Evolutionary conservation across 306 rosid genomes (phyloP).

Genomic region (Dalbergia cultrata): DNA sequence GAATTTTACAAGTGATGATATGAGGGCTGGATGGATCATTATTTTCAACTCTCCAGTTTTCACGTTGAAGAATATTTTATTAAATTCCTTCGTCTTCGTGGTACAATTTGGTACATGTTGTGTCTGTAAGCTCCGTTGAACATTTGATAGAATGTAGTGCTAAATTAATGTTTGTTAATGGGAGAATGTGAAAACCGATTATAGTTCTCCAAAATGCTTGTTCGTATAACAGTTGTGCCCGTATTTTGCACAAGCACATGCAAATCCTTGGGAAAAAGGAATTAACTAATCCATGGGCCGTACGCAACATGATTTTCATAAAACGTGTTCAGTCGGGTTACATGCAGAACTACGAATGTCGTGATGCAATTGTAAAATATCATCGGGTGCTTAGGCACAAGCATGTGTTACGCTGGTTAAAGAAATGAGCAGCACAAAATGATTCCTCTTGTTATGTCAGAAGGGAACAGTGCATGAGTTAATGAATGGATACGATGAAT

Average conservation of each 20-base stretch:
- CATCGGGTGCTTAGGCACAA: not conserved
- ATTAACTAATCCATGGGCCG: not conserved
- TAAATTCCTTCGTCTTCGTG: not conserved
- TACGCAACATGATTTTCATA: no score
- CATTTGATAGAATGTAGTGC: conserved; percentile 1
- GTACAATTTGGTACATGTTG: not conserved
- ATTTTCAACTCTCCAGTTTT: not conserved
- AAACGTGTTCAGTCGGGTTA: no score
- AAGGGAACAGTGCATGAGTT: not conserved
- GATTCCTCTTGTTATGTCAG: not conserved
- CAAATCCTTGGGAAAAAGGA: not conserved
- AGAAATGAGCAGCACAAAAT: no score
- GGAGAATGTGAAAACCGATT: not conserved
- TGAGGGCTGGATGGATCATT: not conserved
- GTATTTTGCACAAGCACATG: not conserved
- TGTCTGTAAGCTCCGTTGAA: not conserved
- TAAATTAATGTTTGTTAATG: not conserved
- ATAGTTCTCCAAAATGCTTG: not conserved
- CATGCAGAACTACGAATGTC: no score
- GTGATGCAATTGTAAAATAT: not conserved
- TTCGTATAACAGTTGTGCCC: not conserved
- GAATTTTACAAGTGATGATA: conserved; percentile 92
- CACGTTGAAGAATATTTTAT: not conserved
- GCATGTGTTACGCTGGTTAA: not conserved
- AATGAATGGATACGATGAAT: not conserved